Conservation (phyloP, 2,329 filamentous ascomycete species). For the Colletotrichum euphorbiae region DNA sequence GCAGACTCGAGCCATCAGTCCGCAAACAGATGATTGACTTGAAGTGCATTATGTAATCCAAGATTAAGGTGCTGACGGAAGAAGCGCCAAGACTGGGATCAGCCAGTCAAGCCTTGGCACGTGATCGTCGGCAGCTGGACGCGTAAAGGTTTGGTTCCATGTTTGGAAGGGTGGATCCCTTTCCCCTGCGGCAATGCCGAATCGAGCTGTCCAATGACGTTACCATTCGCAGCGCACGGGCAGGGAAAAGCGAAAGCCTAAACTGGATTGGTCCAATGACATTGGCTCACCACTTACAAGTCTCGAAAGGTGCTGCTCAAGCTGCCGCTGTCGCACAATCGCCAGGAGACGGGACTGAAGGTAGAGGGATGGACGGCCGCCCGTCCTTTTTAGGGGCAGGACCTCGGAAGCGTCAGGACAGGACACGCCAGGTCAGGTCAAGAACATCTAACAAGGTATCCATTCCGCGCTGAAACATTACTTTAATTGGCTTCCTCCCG, state of each 20-base stretch:
- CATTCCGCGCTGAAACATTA: too few species aligned
- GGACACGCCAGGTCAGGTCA: too few species aligned
- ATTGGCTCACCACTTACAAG: neutral
- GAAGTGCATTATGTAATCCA: constrained; percentile 22
- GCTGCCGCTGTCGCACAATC: too few species aligned
- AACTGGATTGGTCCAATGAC: neutral
- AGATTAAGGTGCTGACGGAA: neutral
- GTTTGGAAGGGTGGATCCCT: neutral
- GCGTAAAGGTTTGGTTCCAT: constrained; percentile 32
- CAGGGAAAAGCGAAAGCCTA: neutral
- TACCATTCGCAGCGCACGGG: neutral
- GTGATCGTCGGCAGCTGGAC: constrained; percentile 34
- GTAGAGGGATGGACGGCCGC: too few species aligned
- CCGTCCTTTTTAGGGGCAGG: too few species aligned
- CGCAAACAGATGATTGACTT: neutral
- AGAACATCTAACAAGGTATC: too few species aligned
- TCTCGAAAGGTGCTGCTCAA: too few species aligned
- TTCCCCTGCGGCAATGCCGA: neutral
- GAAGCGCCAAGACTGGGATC: neutral
- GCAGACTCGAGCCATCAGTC: neutral
- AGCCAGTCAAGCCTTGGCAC: constrained; percentile 29
- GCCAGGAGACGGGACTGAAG: too few species aligned
- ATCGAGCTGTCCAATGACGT: constrained; percentile 1
- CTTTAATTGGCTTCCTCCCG: too few species aligned
- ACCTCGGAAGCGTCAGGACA: too few species aligned